These are phyloP conservation scores for Acephala macrosclerotiorum DNA, from an alignment of 2,329 filamentous ascomycete genomes.

Conservation along the genomic window DNA sequence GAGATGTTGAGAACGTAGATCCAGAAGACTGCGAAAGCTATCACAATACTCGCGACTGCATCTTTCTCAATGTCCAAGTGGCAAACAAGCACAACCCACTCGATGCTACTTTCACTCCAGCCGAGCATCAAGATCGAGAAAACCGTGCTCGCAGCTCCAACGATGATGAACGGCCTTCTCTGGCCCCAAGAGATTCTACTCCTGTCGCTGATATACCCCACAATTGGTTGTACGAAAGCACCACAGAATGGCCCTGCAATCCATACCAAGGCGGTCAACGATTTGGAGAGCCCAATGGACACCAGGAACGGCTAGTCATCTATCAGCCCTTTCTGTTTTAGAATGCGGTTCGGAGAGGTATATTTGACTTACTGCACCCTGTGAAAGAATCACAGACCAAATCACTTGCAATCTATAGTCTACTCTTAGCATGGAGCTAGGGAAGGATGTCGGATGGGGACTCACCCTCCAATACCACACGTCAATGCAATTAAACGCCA, in stretches of 20 bases:
- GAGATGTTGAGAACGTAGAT: slow-evolving; percentile 41
- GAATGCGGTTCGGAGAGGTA: not conserved
- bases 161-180: slow-evolving; percentile 58
- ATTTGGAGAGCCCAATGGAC: slow-evolving; percentile 59
- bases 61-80: slow-evolving; percentile 8
- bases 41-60: slow-evolving; percentile 19
- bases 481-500: slow-evolving; percentile 6
- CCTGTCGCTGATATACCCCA: slow-evolving; percentile 59
- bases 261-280: slow-evolving; percentile 59
- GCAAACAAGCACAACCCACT: slow-evolving; percentile 14
- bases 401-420: slow-evolving; percentile 16
- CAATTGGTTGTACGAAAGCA: slow-evolving; percentile 59
- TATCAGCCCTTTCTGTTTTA: not conserved
- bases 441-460: not conserved
- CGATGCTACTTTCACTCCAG: slow-evolving; percentile 53
- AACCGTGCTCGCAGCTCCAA: slow-evolving; percentile 57
- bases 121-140: slow-evolving; percentile 50
- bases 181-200: slow-evolving; percentile 57
- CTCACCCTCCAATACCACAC: slow-evolving; percentile 14
- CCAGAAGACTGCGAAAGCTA: slow-evolving; percentile 33
- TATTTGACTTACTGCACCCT: slow-evolving; percentile 11
- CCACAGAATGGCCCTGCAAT: slow-evolving; percentile 61
- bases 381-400: slow-evolving; percentile 17
- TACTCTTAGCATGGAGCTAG: not conserved
- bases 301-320: slow-evolving; percentile 55